Base-by-base conservation (phyloP, 164 flowering plant genomes). In the Aristolochia californica region DNA sequence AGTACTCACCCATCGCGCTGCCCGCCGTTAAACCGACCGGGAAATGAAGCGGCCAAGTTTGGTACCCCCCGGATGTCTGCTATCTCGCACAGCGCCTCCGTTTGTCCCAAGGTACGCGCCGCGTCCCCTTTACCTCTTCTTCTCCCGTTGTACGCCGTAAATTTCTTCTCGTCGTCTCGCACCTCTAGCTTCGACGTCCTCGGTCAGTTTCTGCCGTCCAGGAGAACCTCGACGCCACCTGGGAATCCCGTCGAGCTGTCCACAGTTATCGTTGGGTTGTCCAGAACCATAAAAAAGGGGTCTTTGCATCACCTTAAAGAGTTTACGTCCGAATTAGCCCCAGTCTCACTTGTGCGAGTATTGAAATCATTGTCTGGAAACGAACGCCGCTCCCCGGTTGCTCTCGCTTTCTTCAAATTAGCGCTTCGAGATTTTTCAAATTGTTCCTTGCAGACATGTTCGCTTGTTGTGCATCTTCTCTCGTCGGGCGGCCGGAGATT, bases 331-430 rank as follows among this genome's bases (percentile, higher is more conserved):
- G 38, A 45, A 0, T 78, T 81, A 52, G 75, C 84, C 62, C 94
- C 91, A 0, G 51, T 40, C 55, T 62, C 66, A 0, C 72, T 88
- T 0, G 85, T 66, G 0, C 27, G 72, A 63, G 72, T 85, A 47
- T 75, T 93, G 85, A 72, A 70, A 60, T 68, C 60, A 9, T 67
- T 87, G 5, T 61, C 26, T 7, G 13, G 17, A 4, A 13, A 40
- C 9, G 34, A 64, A 53, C 61, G 76, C 5, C 54, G 54, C 7
- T 50, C 27, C 27, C 60, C 70, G 7, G 60, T 71, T 5, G 82
- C 88, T 5, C 58, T 75, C 56, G 85, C 84, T 13, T 91, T 88
- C 66, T 91, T 91, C 55, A 86, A 77, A 63, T 63, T 74, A 16
- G 68, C 67, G 0, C 85, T 78, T 60, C 44, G 56, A 12, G 75